Conservation (phyloP, 371 early-diverging fungal genomes). For the Actinomucor elegans region DNA sequence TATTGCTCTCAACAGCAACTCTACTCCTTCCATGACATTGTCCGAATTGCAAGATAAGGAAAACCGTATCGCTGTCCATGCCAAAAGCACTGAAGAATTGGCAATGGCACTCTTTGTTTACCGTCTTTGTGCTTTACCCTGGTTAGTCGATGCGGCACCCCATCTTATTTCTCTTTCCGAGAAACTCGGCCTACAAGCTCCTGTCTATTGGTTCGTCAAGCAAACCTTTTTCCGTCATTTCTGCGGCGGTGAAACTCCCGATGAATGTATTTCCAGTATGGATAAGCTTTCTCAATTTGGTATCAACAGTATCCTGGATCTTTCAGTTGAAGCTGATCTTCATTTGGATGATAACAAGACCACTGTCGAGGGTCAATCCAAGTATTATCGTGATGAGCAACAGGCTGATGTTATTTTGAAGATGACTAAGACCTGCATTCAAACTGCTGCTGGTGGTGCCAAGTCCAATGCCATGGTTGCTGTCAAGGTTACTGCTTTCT, state of each 20-base stretch:
- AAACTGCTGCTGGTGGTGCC: constrained; percentile 64
- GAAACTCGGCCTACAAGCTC: constrained; percentile 53
- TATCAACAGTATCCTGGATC: constrained; percentile 87
- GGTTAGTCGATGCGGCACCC: constrained; percentile 72
- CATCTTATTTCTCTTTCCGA: constrained; percentile 61
- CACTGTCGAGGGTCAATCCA: constrained; percentile 10
- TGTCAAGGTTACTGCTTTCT: constrained; percentile 87
- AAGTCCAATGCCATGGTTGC: constrained; percentile 67
- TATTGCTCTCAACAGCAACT: constrained; percentile 3
- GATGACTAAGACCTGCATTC: constrained; percentile 63
- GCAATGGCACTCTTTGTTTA: constrained; percentile 76
- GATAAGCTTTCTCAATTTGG: constrained; percentile 60
- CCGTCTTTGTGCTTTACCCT: constrained; percentile 64
- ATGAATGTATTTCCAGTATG: constrained; percentile 87
- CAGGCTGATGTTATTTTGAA: constrained; percentile 66
- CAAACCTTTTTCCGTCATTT: constrained; percentile 90
- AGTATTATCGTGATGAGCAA: constrained; percentile 33
- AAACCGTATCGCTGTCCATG: constrained; percentile 49
- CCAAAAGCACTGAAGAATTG: constrained; percentile 64
- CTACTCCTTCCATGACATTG: constrained; percentile 12
- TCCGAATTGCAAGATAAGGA: constrained; percentile 27
- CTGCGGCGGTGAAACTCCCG: constrained; percentile 91
- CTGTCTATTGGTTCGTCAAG: constrained; percentile 72
- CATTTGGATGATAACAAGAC: constrained; percentile 40
- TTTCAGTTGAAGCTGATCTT: constrained; percentile 89